phyloP scores from a whole-genome alignment of 163 green algal genomes.

The Volvox carteri region DNA sequence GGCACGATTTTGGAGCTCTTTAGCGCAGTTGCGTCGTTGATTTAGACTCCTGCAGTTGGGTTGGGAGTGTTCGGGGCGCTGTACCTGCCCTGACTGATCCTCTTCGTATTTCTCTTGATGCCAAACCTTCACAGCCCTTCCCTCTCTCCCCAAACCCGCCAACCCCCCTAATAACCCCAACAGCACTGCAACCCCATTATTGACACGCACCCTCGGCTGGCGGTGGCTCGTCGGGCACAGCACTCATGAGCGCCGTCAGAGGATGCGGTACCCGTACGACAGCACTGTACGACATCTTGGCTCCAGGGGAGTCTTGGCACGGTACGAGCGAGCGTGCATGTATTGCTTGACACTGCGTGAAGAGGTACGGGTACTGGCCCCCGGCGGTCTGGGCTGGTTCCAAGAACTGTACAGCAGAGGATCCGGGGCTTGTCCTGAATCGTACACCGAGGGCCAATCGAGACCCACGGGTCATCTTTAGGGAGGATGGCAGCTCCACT shows the following conservation, averaged over 20 bases:
- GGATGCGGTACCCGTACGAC: constrained; percentile 77
- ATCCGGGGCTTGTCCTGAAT: constrained; percentile 75
- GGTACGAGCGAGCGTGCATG: constrained; percentile 92
- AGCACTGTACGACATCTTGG: constrained; percentile 89
- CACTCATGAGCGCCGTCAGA: constrained; percentile 89
- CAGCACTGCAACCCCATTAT: too few species aligned
- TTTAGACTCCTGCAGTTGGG: too few species aligned
- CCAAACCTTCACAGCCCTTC: background rate
- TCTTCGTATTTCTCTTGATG: background rate
- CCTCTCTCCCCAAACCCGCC: background rate
- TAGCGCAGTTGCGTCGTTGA: too few species aligned
- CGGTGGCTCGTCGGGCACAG: constrained; percentile 67
- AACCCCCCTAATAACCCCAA: background rate
- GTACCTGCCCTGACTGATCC: too few species aligned
- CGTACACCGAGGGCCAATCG: constrained; percentile 67
- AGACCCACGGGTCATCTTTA: constrained; percentile 44
- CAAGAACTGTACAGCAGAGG: constrained; percentile 82
- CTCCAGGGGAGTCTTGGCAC: constrained; percentile 92
- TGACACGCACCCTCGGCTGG: background rate
- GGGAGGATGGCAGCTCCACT: constrained; percentile 66
- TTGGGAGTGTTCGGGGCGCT: too few species aligned
- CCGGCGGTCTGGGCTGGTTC: constrained; percentile 86
- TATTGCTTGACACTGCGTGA: constrained; percentile 97
- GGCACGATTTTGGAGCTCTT: too few species aligned
- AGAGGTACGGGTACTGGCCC: constrained; percentile 91